These are phyloP conservation scores for Hibiscus syriacus DNA, from an alignment of 345 rosid genomes.

Conservation along the genomic window DNA sequence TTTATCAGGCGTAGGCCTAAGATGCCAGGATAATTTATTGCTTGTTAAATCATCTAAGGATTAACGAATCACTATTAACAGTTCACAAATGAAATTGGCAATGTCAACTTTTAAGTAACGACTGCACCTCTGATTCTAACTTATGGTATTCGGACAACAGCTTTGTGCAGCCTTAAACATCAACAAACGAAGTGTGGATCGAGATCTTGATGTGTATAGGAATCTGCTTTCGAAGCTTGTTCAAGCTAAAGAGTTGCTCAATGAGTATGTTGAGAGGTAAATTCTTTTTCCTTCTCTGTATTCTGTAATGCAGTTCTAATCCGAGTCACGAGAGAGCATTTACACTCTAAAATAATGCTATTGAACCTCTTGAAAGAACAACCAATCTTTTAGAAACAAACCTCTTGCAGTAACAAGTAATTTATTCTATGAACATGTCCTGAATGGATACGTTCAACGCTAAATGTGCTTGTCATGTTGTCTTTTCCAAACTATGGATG, in stretches of 20 bases:
- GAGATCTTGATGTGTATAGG: conserved; percentile 95
- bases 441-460: too few species aligned
- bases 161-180: conserved; percentile 84
- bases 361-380: neutral
- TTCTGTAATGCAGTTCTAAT: too few species aligned
- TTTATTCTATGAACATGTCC: too few species aligned
- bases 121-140: neutral
- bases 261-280: conserved; percentile 89
- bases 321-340: too few species aligned
- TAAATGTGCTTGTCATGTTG: too few species aligned
- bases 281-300: too few species aligned
- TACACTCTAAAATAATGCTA: too few species aligned
- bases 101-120: neutral
- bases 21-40: too few species aligned
- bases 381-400: neutral
- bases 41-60: too few species aligned
- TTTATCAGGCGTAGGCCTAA: too few species aligned
- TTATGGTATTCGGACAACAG: conserved; percentile 29
- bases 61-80: too few species aligned
- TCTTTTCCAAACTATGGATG: too few species aligned
- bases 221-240: conserved; percentile 89
- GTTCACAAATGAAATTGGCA: neutral
- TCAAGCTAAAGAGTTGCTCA: conserved; percentile 92
- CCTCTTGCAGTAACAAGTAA: neutral
- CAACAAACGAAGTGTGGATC: conserved; percentile 80